Conservation (phyloP, 768 basidiomycete species). For the Pisolithus marmoratus region DNA sequence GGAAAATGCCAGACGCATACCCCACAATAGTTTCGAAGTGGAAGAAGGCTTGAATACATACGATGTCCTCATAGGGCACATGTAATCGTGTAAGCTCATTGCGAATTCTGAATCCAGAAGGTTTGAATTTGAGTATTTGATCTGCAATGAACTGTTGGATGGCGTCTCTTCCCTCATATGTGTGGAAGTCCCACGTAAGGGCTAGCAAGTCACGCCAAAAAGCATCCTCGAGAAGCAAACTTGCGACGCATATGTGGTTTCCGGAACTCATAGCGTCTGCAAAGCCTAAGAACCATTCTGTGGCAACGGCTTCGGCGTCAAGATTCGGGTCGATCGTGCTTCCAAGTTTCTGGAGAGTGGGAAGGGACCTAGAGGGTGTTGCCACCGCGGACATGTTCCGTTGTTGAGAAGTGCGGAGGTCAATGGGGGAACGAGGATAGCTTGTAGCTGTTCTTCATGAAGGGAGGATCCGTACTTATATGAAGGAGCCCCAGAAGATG, state of each 20-base stretch:
- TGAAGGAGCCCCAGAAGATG: background rate
- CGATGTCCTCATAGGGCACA: constrained; percentile 46
- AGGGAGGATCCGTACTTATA: background rate
- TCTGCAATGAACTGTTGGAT: constrained; percentile 37
- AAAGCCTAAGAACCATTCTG: constrained; percentile 20
- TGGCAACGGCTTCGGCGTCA: constrained; percentile 18
- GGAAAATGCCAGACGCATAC: constrained; percentile 44
- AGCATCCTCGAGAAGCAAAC: constrained; percentile 25
- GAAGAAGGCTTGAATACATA: constrained; percentile 52
- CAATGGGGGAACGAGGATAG: background rate
- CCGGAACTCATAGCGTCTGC: constrained; percentile 16
- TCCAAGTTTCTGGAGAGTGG: constrained; percentile 23
- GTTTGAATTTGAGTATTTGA: constrained; percentile 26
- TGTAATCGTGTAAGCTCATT: constrained; percentile 28
- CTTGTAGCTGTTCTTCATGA: background rate
- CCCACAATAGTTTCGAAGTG: constrained; percentile 48
- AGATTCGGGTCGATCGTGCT: constrained; percentile 11
- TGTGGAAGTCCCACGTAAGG: constrained; percentile 53
- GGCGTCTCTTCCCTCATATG: constrained; percentile 35
- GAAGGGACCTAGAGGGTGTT: constrained; percentile 10
- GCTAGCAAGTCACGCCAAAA: constrained; percentile 51
- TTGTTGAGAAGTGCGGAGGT: background rate
- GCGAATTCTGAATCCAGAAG: constrained; percentile 13
- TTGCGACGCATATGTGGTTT: constrained; percentile 12
- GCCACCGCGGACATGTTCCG: background rate